Evolutionary conservation across 2,329 filamentous ascomycete genomes (phyloP), one percentile per base, ranked within the genome.

Genomic region (Aspergillus sp.): DNA sequence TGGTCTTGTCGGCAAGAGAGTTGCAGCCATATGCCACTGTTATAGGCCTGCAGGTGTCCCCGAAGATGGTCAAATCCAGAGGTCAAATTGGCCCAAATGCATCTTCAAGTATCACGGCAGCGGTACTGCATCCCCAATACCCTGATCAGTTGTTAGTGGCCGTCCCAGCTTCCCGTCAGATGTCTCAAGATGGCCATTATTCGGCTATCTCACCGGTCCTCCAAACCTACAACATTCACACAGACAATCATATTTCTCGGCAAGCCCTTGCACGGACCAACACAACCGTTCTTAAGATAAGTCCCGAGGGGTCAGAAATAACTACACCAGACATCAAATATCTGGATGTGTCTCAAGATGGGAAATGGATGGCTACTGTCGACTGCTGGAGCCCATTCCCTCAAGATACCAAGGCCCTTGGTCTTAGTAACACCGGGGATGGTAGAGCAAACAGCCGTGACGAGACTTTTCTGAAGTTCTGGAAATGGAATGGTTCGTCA

Each of bases 231-330:
- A 89, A 97, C 66, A 75, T 95, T n/a, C 80, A 83, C 30, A 82
- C 84, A 2, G 84, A 88, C 56, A 83, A 83, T 48, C 88, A 90
- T 54, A 69, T 95, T 33, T 82, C 82, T n/a, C 87, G 88, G 53
- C 93, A 98, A 73, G 89, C 93, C 5, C 73, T 98, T 54, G 85
- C 90, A 5, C 81, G 93, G 45, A 95, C 91, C 42, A 91, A 94
- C 59, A 82, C 86, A 3, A 95, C 91, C 0, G 86, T 88, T 50
- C 73, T 87, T 54, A 94, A 89, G 59, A 76, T 85, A 37, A 85
- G 84, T 6, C 84, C 84, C 12, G 84, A 86, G 54, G 83, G 86
- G 4, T 78, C 81, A 45, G 77, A 80, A 4, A 81, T 97, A 44
- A 77, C 81, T 12, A 87, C 95, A 57, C 91, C 93, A 0, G 81